phyloP scores from a whole-genome alignment of 495 filamentous ascomycete species.

The Glutinoglossum americanum region DNA sequence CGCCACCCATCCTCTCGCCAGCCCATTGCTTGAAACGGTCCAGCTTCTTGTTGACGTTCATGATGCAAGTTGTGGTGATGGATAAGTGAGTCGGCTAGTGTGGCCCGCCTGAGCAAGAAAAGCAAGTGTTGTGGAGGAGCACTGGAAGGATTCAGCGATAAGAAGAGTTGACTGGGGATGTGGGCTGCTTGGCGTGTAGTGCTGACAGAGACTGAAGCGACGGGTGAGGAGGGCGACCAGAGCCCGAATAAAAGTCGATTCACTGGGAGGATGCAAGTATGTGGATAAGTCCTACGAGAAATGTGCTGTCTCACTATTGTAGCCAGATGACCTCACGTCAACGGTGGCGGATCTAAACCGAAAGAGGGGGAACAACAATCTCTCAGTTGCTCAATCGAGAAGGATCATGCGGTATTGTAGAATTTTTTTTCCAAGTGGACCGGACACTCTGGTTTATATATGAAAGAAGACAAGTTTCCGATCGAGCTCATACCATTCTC shows the following conservation, averaged over 20 bases:
- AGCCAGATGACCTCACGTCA: background rate
- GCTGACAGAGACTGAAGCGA: background rate
- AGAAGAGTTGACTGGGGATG: background rate
- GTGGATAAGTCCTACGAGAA: background rate
- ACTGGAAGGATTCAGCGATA: background rate
- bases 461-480: background rate
- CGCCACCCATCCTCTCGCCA: slow-evolving; percentile 87
- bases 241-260: background rate
- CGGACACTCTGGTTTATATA: background rate
- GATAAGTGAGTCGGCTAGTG: background rate
- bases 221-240: background rate
- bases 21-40: slow-evolving; percentile 98
- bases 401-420: background rate
- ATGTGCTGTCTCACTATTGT: background rate
- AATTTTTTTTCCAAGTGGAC: background rate
- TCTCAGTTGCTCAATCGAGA: background rate
- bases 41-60: slow-evolving; percentile 93
- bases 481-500: background rate
- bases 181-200: background rate
- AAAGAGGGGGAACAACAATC: background rate
- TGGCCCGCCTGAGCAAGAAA: background rate
- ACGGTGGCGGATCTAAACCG: background rate
- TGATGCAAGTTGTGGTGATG: slow-evolving; percentile 17
- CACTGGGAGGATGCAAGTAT: background rate
- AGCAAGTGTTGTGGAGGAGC: background rate